phyloP scores from a whole-genome alignment of 768 basidiomycete genomes.

The Mycena floridula region DNA sequence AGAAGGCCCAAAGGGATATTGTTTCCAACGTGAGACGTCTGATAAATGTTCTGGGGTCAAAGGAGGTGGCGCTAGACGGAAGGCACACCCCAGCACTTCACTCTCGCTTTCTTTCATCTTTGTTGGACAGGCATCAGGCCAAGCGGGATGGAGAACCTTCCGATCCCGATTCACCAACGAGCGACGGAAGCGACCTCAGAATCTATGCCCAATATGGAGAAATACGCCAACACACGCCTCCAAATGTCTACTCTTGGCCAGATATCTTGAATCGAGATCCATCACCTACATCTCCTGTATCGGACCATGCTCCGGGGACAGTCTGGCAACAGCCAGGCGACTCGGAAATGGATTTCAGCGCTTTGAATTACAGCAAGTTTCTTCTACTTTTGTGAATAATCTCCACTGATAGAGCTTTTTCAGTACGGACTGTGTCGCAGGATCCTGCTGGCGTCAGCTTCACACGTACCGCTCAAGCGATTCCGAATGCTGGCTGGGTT shows the following conservation, averaged over 20 bases:
- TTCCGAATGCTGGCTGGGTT: too few species aligned
- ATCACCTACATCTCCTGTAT: slow-evolving; percentile 1
- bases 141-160: too few species aligned
- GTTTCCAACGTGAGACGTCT: slow-evolving; percentile 35
- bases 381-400: background rate
- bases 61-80: slow-evolving; percentile 47
- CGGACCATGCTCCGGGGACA: slow-evolving; percentile 4
- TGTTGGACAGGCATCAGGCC: slow-evolving; percentile 34
- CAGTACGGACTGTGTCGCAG: slow-evolving; percentile 29
- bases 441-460: too few species aligned
- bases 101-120: slow-evolving; percentile 45
- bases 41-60: slow-evolving; percentile 39
- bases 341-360: slow-evolving; percentile 41
- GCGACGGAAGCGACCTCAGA: slow-evolving; percentile 3
- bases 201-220: slow-evolving; percentile 15
- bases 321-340: slow-evolving; percentile 16
- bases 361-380: slow-evolving; percentile 29
- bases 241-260: slow-evolving; percentile 36
- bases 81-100: slow-evolving; percentile 53
- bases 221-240: slow-evolving; percentile 21
- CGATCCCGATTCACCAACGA: slow-evolving; percentile 2
- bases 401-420: background rate
- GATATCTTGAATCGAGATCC: slow-evolving; percentile 23
- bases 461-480: too few species aligned
- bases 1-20: slow-evolving; percentile 33